Percentiles rank a stretch among this genome's conserved stretches.
Evolutionary conservation across 768 basidiomycete genomes (phyloP).

Genomic region (Thelephora ganbajun): DNA sequence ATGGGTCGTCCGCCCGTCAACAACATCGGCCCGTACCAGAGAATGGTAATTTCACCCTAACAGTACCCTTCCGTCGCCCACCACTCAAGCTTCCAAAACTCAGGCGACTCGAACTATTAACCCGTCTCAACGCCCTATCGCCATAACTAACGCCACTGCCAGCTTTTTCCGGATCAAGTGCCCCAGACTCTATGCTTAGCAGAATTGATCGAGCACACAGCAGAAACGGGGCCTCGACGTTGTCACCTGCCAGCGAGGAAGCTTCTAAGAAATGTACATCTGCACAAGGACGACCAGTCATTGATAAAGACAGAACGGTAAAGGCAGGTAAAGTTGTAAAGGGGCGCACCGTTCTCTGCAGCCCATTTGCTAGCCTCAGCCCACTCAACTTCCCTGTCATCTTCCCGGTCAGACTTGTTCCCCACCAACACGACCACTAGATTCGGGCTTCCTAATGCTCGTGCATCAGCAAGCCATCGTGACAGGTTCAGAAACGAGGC

Average conservation of each 20-base stretch:
- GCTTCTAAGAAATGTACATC: slow-evolving; percentile 90
- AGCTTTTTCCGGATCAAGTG: slow-evolving; percentile 84
- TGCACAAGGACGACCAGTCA: slow-evolving; percentile 17
- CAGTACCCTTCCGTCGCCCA: slow-evolving; percentile 40
- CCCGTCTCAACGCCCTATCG: slow-evolving; percentile 80
- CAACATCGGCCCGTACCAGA: slow-evolving; percentile 40
- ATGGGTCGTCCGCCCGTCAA: slow-evolving; percentile 12
- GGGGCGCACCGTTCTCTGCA: slow-evolving; percentile 69
- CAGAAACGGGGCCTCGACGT: slow-evolving; percentile 88
- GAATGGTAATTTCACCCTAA: slow-evolving; percentile 50
- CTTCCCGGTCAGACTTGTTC: slow-evolving; percentile 90
- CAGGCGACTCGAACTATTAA: slow-evolving; percentile 80
- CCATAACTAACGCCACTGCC: slow-evolving; percentile 96
- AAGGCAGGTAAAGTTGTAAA: neutral
- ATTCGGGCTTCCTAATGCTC: slow-evolving; percentile 85
- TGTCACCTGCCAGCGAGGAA: slow-evolving; percentile 85
- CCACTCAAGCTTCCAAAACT: slow-evolving; percentile 75
- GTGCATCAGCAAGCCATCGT: slow-evolving; percentile 87
- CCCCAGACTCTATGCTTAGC: slow-evolving; percentile 80
- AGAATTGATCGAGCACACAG: slow-evolving; percentile 79
- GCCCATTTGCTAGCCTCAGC: slow-evolving; percentile 93
- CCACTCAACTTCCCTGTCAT: slow-evolving; percentile 92
- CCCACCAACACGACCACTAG: slow-evolving; percentile 85
- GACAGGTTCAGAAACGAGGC: slow-evolving; percentile 74
- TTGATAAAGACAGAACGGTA: neutral